A percentile compares a stretch with the other conserved stretches of the same genome.
Conservation (phyloP, 164 flowering plant species). For the Amborella trichopoda region DNA sequence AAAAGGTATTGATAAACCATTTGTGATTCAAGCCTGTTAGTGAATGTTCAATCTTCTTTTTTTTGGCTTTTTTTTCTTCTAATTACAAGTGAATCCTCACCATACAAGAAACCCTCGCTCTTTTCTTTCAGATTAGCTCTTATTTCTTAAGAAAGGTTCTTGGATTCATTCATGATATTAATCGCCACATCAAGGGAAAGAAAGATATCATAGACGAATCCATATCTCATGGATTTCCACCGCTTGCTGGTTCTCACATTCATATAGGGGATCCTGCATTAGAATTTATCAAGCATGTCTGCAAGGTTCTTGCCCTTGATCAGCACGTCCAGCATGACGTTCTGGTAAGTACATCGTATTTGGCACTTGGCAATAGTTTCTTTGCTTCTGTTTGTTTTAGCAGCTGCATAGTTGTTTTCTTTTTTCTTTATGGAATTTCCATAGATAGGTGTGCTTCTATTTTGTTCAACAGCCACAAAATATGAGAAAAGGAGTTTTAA, state of each 20-base stretch:
- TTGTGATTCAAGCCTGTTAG: no score
- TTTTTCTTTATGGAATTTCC: no score
- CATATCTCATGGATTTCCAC: constrained; percentile 15
- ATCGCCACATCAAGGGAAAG: constrained; percentile 34
- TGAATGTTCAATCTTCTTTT: no score
- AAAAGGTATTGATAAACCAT: constrained; percentile 31
- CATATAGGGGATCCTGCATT: constrained; percentile 63
- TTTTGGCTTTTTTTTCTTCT: no score
- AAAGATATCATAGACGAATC: constrained; percentile 21
- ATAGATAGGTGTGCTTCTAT: no score
- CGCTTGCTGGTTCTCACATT: constrained; percentile 14
- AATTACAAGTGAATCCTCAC: no score
- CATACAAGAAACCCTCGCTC: no score
- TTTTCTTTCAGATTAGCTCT: constrained; percentile 68
- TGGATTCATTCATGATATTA: constrained; percentile 46
- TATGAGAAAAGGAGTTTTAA: no score
- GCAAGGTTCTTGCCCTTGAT: constrained; percentile 86
- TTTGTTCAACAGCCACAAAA: no score
- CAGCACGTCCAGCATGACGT: constrained; percentile 80
- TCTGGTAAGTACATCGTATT: constrained; percentile 37
- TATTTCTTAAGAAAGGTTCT: constrained; percentile 71
- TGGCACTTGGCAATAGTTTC: not conserved
- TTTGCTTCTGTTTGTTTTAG: no score
- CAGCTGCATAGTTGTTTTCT: no score
- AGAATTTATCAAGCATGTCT: constrained; percentile 87